Conservation (phyloP, 2,329 filamentous ascomycete genomes). For the Immersiporthe knoxdaviesiana region DNA sequence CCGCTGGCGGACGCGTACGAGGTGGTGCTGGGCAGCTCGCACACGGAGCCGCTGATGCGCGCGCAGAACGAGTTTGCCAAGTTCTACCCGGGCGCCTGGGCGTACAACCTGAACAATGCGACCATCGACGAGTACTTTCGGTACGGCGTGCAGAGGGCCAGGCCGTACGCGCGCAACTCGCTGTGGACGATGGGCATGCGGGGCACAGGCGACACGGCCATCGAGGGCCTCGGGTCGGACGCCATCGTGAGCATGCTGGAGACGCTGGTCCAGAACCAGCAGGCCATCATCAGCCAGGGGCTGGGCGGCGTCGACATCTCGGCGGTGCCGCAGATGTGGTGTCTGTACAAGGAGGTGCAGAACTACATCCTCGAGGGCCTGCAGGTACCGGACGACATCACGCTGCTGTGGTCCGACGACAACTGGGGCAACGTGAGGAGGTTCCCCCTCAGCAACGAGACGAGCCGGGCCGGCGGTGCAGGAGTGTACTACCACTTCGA, state of each 20-base stretch:
- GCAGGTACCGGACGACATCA: slow-evolving; percentile 66
- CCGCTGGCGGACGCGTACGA: slow-evolving; percentile 73
- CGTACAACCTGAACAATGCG: slow-evolving; percentile 70
- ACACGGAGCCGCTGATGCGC: slow-evolving; percentile 73
- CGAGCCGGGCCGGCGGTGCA: slow-evolving; percentile 61
- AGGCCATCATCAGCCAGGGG: slow-evolving; percentile 59
- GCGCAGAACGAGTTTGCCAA: slow-evolving; percentile 60
- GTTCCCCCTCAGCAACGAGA: slow-evolving; percentile 63
- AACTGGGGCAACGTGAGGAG: slow-evolving; percentile 69
- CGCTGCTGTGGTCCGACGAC: slow-evolving; percentile 70
- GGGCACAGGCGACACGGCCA: slow-evolving; percentile 68
- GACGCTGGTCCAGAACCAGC: slow-evolving; percentile 63
- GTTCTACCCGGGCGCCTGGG: slow-evolving; percentile 65
- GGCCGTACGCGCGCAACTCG: slow-evolving; percentile 65
- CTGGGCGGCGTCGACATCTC: slow-evolving; percentile 53
- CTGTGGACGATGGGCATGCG: slow-evolving; percentile 74
- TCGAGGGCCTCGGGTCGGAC: slow-evolving; percentile 55
- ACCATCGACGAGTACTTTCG: slow-evolving; percentile 71
- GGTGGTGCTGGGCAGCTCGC: slow-evolving; percentile 72
- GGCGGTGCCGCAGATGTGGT: slow-evolving; percentile 70
- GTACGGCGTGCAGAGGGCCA: slow-evolving; percentile 67
- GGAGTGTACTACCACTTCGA: slow-evolving; percentile 68
- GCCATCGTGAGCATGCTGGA: slow-evolving; percentile 63
- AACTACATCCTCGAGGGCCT: slow-evolving; percentile 69
- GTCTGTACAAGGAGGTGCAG: slow-evolving; percentile 75